Evolutionary conservation across 2,329 filamentous ascomycete species (phyloP).

Genomic region (Colletotrichum orchidophilum): DNA sequence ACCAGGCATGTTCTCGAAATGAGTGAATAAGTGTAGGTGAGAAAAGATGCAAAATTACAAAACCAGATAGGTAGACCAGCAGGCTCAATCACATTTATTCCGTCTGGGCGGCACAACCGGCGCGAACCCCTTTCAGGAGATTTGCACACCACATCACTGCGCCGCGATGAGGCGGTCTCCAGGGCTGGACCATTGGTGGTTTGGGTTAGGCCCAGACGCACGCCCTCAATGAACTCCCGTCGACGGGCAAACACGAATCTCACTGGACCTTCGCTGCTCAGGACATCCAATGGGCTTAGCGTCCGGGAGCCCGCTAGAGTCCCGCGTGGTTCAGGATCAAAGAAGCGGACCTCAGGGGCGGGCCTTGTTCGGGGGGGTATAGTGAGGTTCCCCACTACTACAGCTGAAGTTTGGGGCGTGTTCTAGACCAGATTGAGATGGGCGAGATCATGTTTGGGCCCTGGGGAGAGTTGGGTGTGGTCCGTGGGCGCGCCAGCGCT

Average conservation of each 20-base stretch:
- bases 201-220: slow-evolving; percentile 1
- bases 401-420: slow-evolving; percentile 8
- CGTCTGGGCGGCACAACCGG: slow-evolving; percentile 9
- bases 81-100: not conserved
- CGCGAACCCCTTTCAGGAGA: slow-evolving; percentile 5
- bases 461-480: not conserved
- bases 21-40: not conserved
- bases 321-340: not conserved
- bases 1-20: not conserved
- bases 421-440: slow-evolving; percentile 13
- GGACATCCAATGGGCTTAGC: slow-evolving; percentile 17
- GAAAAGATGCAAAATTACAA: not conserved
- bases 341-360: not conserved
- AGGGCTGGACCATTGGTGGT: not conserved
- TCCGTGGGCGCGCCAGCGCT: not conserved
- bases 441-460: not conserved
- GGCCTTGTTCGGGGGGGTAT: slow-evolving; percentile 4
- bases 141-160: slow-evolving; percentile 13
- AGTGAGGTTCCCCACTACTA: not conserved
- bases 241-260: too few relatives aligned
- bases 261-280: too few relatives aligned
- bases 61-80: too few relatives aligned
- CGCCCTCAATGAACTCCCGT: not conserved
- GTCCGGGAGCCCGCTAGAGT: not conserved
- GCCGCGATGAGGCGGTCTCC: slow-evolving; percentile 23